phyloP scores from a whole-genome alignment of 306 rosid genomes.

The Lupinus albus region DNA sequence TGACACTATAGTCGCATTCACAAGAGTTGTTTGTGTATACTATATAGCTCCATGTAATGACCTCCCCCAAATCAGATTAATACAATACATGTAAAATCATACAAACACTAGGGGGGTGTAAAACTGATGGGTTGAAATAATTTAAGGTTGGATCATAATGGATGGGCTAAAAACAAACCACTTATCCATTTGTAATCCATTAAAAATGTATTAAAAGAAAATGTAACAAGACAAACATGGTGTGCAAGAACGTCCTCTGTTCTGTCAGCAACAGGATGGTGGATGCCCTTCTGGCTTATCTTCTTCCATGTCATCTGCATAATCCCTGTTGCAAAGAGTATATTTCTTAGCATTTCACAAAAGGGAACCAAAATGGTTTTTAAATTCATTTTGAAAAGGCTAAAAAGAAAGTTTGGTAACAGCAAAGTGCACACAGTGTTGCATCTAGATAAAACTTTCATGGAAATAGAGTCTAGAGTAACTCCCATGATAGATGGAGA shows the following conservation, averaged over 20 bases:
- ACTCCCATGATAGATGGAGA: too few species aligned
- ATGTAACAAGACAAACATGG: background rate
- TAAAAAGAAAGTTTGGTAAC: constrained; percentile 11
- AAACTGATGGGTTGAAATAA: too few species aligned
- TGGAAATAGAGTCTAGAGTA: too few species aligned
- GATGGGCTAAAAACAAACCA: too few species aligned
- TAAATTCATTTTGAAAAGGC: constrained; percentile 18
- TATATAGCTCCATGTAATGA: background rate
- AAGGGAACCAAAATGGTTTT: background rate
- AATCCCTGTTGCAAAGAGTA: constrained; percentile 47
- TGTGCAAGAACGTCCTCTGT: constrained; percentile 11
- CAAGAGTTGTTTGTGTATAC: background rate
- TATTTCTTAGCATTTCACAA: constrained; percentile 7
- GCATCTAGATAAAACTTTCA: too few species aligned
- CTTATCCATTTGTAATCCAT: too few species aligned
- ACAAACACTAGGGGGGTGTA: background rate
- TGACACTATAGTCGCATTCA: constrained; percentile 18
- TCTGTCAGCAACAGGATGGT: constrained; percentile 39
- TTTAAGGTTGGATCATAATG: too few species aligned
- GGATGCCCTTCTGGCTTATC: constrained; percentile 51
- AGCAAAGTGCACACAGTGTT: background rate
- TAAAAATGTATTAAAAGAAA: too few species aligned
- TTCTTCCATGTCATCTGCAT: constrained; percentile 62
- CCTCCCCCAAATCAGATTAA: background rate
- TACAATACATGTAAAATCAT: background rate